These are phyloP conservation scores for Camellia granthamiana DNA, from an alignment of 148 eudicot genomes.

Conservation along the genomic window DNA sequence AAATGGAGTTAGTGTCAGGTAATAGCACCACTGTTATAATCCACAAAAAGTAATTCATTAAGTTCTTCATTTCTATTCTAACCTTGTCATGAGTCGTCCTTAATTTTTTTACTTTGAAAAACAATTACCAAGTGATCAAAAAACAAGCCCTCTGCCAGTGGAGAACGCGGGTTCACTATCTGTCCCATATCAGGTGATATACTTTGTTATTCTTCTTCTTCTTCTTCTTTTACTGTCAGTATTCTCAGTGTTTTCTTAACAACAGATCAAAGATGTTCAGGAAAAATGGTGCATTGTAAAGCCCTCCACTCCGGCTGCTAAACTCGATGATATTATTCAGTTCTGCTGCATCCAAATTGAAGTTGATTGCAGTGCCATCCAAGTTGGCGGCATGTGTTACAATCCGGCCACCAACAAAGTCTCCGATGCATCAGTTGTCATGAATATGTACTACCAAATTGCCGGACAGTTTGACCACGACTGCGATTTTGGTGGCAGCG, in stretches of 20 bases:
- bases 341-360: background rate
- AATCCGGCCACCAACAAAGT: background rate
- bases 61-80: background rate
- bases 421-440: conserved; percentile 17
- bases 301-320: conserved; percentile 7
- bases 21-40: background rate
- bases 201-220: no score
- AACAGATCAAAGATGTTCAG: no score
- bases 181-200: background rate
- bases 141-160: background rate
- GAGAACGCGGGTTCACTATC: background rate
- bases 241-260: no score
- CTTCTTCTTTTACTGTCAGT: no score
- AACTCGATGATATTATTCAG: conserved; percentile 8
- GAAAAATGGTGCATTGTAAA: conserved; percentile 1
- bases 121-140: background rate
- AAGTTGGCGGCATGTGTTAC: conserved; percentile 3
- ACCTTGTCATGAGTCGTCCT: background rate
- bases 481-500: conserved; percentile 2
- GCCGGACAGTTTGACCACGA: background rate
- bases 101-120: background rate
- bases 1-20: background rate
- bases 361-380: background rate
- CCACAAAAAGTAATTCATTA: background rate
- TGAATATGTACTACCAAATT: conserved; percentile 5